These are phyloP conservation scores for Scheffersomyces ergatensis DNA, from an alignment of 805 yeast genomes.

Conservation along the genomic window DNA sequence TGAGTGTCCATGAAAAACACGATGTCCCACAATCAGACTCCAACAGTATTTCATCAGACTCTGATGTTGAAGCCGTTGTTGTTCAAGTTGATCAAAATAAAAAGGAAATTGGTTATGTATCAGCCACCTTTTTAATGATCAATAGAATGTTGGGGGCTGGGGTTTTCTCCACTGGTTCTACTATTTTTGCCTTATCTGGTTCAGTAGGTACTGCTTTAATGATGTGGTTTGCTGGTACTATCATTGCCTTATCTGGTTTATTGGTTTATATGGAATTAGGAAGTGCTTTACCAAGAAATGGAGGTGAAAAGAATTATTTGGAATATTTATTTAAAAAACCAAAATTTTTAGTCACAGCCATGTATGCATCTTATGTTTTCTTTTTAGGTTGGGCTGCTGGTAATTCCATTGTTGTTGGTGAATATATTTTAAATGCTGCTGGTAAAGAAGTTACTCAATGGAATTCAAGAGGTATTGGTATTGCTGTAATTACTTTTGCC, in stretches of 20 bases:
- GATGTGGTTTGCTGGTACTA: constrained; percentile 73
- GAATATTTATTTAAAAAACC: constrained; percentile 72
- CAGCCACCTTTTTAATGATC: constrained; percentile 50
- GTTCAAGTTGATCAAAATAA: constrained; percentile 41
- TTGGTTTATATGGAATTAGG: constrained; percentile 81
- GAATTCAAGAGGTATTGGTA: constrained; percentile 76
- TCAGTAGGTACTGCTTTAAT: constrained; percentile 71
- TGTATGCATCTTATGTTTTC: constrained; percentile 66
- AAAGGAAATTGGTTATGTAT: constrained; percentile 43
- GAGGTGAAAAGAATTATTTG: constrained; percentile 82
- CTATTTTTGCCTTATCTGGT: constrained; percentile 57
- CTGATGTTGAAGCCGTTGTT: constrained; percentile 23
- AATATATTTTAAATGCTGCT: constrained; percentile 73
- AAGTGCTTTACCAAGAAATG: constrained; percentile 71
- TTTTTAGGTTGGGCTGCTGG: constrained; percentile 86
- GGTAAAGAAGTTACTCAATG: constrained; percentile 65
- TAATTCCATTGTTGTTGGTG: constrained; percentile 77
- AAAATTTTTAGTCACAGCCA: constrained; percentile 59
- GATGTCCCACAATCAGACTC: constrained; percentile 1
- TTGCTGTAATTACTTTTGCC: constrained; percentile 70
- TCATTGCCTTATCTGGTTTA: constrained; percentile 56
- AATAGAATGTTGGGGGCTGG: constrained; percentile 78
- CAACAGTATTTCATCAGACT: constrained; percentile 5
- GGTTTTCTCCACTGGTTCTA: constrained; percentile 65
- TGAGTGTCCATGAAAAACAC: constrained; percentile 1